These are phyloP conservation scores for Moricandia moricandioides DNA, from an alignment of 345 rosid species.

Conservation along the genomic window DNA sequence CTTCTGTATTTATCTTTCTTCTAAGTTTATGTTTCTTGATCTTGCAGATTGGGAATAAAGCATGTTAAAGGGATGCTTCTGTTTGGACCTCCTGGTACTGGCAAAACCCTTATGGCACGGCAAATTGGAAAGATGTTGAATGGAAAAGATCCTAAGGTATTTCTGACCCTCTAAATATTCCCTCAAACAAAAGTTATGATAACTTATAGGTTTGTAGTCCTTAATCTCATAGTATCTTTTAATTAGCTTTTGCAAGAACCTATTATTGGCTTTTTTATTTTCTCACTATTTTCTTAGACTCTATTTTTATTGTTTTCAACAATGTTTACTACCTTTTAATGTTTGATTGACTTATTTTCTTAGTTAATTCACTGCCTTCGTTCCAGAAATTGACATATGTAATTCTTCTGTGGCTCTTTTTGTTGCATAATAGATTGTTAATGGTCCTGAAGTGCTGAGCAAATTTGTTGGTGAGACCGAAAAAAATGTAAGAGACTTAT, in stretches of 20 bases:
- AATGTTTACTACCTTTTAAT: background rate
- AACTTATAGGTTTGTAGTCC: background rate
- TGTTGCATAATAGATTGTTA: constrained; percentile 60
- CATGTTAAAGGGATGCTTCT: constrained; percentile 99
- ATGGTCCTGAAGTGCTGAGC: constrained; percentile 97
- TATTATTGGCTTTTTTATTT: background rate
- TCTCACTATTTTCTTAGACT: background rate
- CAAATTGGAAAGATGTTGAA: constrained; percentile 99
- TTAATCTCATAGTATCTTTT: background rate
- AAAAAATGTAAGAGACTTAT: constrained; percentile 90
- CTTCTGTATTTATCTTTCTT: constrained; percentile 12
- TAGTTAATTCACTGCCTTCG: constrained; percentile 13
- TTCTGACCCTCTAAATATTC: background rate
- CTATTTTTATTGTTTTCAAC: background rate
- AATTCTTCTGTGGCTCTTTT: constrained; percentile 24
- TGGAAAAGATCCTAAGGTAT: constrained; percentile 98
- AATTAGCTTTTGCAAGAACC: background rate
- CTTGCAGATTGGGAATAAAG: constrained; percentile 88
- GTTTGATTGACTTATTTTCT: constrained; percentile 1
- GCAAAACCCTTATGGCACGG: constrained; percentile 98
- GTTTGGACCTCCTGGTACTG: constrained; percentile 98
- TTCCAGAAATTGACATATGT: constrained; percentile 4
- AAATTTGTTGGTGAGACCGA: constrained; percentile 99
- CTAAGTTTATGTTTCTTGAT: constrained; percentile 32
- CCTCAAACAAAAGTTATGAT: background rate